These are phyloP conservation scores for Odontarrhena argentea DNA, from an alignment of 345 rosid genomes.

Conservation along the genomic window DNA sequence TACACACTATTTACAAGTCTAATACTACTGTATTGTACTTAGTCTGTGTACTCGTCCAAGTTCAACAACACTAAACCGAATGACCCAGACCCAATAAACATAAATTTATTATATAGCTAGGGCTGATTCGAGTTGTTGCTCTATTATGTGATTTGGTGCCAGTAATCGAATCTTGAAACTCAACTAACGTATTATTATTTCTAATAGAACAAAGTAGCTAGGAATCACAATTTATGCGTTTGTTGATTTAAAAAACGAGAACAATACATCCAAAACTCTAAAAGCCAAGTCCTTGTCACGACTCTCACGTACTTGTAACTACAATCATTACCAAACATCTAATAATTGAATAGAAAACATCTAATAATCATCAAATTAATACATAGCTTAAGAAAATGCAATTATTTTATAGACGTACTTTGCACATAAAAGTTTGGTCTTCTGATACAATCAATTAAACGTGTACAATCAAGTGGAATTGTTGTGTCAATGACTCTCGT, in stretches of 20 bases:
- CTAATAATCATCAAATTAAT: neutral
- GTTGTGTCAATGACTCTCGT: no score
- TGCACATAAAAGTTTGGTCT: neutral
- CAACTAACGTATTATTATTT: neutral
- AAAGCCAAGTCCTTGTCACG: constrained; percentile 6
- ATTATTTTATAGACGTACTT: constrained; percentile 1
- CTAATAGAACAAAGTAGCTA: neutral
- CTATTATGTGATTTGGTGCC: neutral
- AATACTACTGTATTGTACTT: no score
- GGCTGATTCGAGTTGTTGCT: neutral
- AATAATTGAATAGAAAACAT: neutral
- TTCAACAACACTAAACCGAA: no score
- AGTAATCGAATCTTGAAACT: neutral
- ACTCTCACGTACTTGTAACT: neutral
- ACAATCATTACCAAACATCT: constrained; percentile 11
- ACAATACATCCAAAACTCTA: constrained; percentile 1
- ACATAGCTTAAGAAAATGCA: neutral
- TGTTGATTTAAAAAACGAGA: neutral
- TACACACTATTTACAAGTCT: no score
- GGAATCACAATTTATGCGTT: neutral
- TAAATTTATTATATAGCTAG: neutral
- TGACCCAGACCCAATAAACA: no score
- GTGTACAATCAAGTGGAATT: no score
- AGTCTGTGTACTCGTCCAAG: neutral
- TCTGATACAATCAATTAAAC: no score